Evolutionary conservation across 225 moss, liverwort and hornwort species (phyloP).

Genomic region (Antitrichia curtipendula): DNA sequence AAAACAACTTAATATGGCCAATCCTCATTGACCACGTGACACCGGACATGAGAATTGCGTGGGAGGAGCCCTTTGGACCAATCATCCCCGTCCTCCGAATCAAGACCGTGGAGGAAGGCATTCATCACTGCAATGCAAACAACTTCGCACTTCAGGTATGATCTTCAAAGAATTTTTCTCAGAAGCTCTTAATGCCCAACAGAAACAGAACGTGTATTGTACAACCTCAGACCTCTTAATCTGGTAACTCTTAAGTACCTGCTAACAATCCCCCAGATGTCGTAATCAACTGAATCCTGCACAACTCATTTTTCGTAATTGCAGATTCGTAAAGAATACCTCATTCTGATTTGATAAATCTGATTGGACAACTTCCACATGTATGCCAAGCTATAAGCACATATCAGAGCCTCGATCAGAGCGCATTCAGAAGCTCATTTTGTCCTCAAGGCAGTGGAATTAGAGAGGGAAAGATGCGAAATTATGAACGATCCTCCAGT

Average conservation of each 20-base stretch:
- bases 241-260: background rate
- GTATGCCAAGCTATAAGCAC: background rate
- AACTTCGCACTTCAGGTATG: constrained; percentile 46
- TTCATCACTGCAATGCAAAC: constrained; percentile 45
- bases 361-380: background rate
- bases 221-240: background rate
- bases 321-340: too few species aligned
- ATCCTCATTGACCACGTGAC: constrained; percentile 38
- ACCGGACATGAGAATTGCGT: constrained; percentile 43
- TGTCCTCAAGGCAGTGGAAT: background rate
- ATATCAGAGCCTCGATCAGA: too few species aligned
- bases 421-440: too few species aligned
- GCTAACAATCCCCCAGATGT: too few species aligned
- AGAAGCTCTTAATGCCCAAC: too few species aligned
- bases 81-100: constrained; percentile 41
- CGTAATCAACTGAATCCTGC: background rate
- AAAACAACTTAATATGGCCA: constrained; percentile 42
- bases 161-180: background rate
- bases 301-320: background rate
- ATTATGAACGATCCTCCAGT: background rate
- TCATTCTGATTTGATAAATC: background rate
- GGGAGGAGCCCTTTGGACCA: constrained; percentile 52
- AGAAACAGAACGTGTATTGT: background rate
- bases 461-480: background rate
- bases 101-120: constrained; percentile 41